These are phyloP conservation scores for Sporisorium scitamineum DNA, from an alignment of 1,284 basidiomycete species.

Conservation along the genomic window DNA sequence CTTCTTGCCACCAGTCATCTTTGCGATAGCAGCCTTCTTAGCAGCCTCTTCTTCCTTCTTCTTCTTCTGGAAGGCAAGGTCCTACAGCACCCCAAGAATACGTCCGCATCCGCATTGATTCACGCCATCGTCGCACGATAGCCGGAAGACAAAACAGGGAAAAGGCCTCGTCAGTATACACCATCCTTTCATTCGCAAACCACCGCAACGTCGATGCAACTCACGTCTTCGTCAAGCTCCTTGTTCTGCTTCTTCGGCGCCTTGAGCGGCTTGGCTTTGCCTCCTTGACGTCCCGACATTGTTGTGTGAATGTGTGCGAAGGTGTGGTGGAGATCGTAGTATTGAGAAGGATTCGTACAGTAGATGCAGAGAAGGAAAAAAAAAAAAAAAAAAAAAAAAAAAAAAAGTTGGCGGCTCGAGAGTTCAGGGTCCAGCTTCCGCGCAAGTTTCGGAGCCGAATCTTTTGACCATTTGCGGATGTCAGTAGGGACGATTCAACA, in stretches of 20 bases:
- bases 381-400: background rate
- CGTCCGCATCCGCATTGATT: background rate
- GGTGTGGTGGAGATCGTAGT: conserved; percentile 1
- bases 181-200: background rate
- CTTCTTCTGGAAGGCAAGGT: conserved; percentile 61
- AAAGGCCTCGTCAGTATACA: conserved; percentile 1
- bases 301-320: background rate
- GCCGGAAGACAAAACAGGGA: background rate
- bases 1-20: conserved; percentile 59
- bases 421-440: conserved; percentile 28
- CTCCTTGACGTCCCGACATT: conserved; percentile 65
- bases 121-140: background rate
- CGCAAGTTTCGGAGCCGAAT: conserved; percentile 21
- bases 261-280: conserved; percentile 66
- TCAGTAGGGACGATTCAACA: background rate
- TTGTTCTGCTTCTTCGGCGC: conserved; percentile 61
- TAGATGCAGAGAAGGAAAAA: no score
- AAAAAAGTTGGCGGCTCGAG: background rate
- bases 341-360: background rate
- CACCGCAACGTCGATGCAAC: no score
- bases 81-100: conserved; percentile 25
- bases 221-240: conserved; percentile 64
- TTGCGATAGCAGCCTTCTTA: conserved; percentile 59
- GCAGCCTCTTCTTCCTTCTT: conserved; percentile 64
- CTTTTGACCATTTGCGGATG: background rate